phyloP scores from a whole-genome alignment of 176 grass and related monocot genomes.

The sorghum (Sorghum bicolor) region DNA sequence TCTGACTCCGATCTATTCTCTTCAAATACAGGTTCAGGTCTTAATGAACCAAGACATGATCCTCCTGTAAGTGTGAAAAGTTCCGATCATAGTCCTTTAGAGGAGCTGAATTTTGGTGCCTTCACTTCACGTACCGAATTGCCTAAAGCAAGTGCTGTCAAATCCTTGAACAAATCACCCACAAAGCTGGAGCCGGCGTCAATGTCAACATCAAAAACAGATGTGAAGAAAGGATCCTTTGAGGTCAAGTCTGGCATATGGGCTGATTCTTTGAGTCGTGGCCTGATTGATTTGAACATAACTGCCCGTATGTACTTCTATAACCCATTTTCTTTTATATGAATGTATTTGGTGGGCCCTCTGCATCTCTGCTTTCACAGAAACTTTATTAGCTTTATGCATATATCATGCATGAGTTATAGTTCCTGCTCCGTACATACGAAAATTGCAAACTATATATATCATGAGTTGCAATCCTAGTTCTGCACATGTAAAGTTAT shows the following conservation, averaged over 20 bases:
- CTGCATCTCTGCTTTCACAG: background rate
- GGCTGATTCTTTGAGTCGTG: constrained; percentile 89
- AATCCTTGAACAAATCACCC: constrained; percentile 18
- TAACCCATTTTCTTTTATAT: background rate
- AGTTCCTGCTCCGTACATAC: background rate
- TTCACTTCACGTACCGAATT: constrained; percentile 31
- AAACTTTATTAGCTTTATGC: background rate
- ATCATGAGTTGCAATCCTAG: background rate
- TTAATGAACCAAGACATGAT: constrained; percentile 10
- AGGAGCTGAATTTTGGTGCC: constrained; percentile 35
- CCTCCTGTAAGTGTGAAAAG: constrained; percentile 2
- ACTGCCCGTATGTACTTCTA: constrained; percentile 55
- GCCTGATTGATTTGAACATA: constrained; percentile 83
- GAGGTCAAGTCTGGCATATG: constrained; percentile 78
- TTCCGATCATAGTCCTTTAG: constrained; percentile 20
- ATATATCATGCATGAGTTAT: background rate
- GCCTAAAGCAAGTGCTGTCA: background rate
- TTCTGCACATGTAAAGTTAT: background rate
- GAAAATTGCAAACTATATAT: background rate
- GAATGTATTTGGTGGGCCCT: background rate
- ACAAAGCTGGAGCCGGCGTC: constrained; percentile 17
- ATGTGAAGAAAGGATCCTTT: constrained; percentile 47
- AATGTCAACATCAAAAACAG: constrained; percentile 26
- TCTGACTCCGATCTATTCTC: constrained; percentile 21
- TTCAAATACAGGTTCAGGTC: constrained; percentile 24